phyloP scores from a whole-genome alignment of 2,329 filamentous ascomycete species.

The Zasmidium cellare region DNA sequence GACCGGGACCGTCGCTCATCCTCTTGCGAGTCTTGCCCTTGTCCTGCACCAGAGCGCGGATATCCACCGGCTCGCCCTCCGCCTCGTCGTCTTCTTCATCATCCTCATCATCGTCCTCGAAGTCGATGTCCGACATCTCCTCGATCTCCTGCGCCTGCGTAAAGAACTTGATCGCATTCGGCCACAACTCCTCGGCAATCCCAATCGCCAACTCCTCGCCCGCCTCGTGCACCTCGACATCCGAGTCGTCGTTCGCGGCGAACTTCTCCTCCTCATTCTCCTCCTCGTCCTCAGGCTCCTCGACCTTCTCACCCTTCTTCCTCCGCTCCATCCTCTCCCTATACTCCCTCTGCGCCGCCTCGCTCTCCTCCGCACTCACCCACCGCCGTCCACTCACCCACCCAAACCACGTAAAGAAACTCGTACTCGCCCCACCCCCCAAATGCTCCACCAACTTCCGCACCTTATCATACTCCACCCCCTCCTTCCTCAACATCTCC shows the following conservation, averaged over 20 bases:
- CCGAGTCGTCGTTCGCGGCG: conserved; percentile 62
- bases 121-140: conserved; percentile 65
- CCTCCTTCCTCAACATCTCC: conserved; percentile 44
- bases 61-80: conserved; percentile 51
- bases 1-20: conserved; percentile 42
- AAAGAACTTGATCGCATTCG: conserved; percentile 86
- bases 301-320: conserved; percentile 38
- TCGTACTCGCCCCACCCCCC: conserved; percentile 50
- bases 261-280: conserved; percentile 62
- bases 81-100: conserved; percentile 60
- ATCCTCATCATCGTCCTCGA: conserved; percentile 57
- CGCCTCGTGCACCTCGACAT: conserved; percentile 82
- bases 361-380: conserved; percentile 71
- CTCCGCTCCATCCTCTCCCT: conserved; percentile 55
- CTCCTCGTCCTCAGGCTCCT: conserved; percentile 42
- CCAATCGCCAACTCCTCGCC: conserved; percentile 80
- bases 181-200: conserved; percentile 86
- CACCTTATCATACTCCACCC: conserved; percentile 58
- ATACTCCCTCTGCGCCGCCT: conserved; percentile 61
- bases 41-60: conserved; percentile 44
- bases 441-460: conserved; percentile 51
- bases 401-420: conserved; percentile 90
- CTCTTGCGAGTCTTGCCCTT: conserved; percentile 45
- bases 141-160: conserved; percentile 69
- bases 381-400: conserved; percentile 65